Conservation (phyloP, 1,139 yeast genomes). For the Blastobotrys capitulatus region DNA sequence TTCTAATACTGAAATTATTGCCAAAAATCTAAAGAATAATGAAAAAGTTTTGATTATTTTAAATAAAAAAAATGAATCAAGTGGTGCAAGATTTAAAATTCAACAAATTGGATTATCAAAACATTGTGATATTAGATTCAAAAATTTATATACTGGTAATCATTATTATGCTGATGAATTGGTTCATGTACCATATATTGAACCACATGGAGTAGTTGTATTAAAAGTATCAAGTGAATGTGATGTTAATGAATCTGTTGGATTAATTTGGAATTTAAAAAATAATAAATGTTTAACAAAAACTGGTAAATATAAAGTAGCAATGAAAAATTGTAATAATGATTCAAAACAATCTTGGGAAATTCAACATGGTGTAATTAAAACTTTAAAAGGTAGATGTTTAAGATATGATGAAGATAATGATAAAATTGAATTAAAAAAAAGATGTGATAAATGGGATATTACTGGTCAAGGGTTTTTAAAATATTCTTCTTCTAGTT, state of each 20-base stretch:
- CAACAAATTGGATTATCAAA: background rate
- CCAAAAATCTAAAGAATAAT: slow-evolving; percentile 8
- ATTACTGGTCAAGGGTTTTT: background rate
- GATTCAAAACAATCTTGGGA: slow-evolving; percentile 8
- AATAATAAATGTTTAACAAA: background rate
- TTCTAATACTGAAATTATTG: slow-evolving; percentile 4
- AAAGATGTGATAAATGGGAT: background rate
- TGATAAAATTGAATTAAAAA: background rate
- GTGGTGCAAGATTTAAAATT: background rate
- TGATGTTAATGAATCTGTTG: background rate
- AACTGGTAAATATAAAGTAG: background rate
- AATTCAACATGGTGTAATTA: slow-evolving; percentile 7
- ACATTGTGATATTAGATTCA: background rate
- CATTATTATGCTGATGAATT: background rate
- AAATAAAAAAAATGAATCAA: background rate
- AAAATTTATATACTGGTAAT: slow-evolving; percentile 4
- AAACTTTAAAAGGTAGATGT: background rate
- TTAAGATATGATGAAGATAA: background rate
- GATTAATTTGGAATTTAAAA: background rate
- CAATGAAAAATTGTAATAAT: background rate
- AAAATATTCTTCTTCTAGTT: background rate
- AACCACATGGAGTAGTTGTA: background rate
- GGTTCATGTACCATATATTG: background rate
- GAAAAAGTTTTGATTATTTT: slow-evolving; percentile 8
- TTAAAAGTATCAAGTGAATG: background rate